Evolutionary conservation across 768 basidiomycete species (phyloP).

Genomic region (Leucogyrophana mollusca): DNA sequence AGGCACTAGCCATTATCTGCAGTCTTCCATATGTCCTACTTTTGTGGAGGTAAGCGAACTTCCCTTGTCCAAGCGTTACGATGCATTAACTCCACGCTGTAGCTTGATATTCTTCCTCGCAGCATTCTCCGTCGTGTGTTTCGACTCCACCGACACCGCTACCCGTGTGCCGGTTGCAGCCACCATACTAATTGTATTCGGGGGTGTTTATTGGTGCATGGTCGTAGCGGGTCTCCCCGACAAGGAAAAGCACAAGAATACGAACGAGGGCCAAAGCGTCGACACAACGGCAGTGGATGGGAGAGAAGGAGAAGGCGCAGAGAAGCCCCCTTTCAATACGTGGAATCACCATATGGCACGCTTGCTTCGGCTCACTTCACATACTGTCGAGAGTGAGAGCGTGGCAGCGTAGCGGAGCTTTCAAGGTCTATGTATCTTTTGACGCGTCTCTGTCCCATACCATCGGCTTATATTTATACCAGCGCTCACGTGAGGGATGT

Average conservation of each 20-base stretch:
- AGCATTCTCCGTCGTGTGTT: constrained; percentile 30
- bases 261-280: not conserved
- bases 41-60: constrained; percentile 35
- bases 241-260: constrained; percentile 19
- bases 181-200: constrained; percentile 17
- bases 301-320: not conserved
- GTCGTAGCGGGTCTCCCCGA: constrained; percentile 17
- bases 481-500: too few relatives aligned
- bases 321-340: too few relatives aligned
- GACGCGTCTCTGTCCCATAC: too few relatives aligned
- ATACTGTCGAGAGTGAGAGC: too few relatives aligned
- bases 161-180: constrained; percentile 26
- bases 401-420: too few relatives aligned
- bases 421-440: too few relatives aligned
- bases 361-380: too few relatives aligned
- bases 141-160: constrained; percentile 18
- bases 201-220: constrained; percentile 30
- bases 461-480: too few relatives aligned
- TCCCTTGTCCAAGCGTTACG: too few relatives aligned
- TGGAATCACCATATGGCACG: too few relatives aligned
- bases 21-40: constrained; percentile 40
- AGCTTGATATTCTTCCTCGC: constrained; percentile 36
- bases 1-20: constrained; percentile 38
- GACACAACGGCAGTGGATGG: not conserved
- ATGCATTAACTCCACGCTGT: not conserved